phyloP scores from a whole-genome alignment of 495 filamentous ascomycete species.

The Talaromyces ruber region DNA sequence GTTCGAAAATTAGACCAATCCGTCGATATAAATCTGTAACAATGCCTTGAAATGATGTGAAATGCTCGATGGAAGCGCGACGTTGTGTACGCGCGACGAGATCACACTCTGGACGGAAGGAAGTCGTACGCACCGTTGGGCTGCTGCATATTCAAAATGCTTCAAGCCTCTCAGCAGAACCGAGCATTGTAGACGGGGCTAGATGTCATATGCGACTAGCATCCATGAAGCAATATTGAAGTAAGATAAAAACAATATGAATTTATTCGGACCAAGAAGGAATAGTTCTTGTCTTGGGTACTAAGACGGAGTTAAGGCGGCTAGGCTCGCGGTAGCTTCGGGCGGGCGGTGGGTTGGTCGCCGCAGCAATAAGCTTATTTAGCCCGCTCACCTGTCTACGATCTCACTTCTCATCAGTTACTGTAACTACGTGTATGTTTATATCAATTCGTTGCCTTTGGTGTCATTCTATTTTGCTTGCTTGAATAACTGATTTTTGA shows the following conservation, averaged over 20 bases:
- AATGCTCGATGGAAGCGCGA: neutral
- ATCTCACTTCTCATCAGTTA: neutral
- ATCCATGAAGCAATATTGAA: neutral
- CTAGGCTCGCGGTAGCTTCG: neutral
- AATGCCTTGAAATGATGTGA: neutral
- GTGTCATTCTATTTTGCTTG: neutral
- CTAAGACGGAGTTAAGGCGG: neutral
- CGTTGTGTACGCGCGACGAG: neutral
- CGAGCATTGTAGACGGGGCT: neutral
- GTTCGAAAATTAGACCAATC: neutral
- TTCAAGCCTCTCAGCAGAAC: neutral
- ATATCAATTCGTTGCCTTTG: neutral
- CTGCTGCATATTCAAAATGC: constrained; percentile 6
- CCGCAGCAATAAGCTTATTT: neutral
- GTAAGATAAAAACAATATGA: neutral
- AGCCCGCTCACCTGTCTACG: neutral
- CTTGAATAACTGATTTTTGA: neutral
- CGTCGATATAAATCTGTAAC: neutral
- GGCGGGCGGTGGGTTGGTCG: neutral
- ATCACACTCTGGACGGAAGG: neutral
- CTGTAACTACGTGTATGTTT: neutral
- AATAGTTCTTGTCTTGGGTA: neutral
- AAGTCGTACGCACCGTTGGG: constrained; percentile 3
- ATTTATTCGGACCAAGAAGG: neutral
- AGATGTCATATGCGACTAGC: neutral